Base-by-base conservation (phyloP, 1,284 basidiomycete genomes). In the Cryptococcus sp. region DNA sequence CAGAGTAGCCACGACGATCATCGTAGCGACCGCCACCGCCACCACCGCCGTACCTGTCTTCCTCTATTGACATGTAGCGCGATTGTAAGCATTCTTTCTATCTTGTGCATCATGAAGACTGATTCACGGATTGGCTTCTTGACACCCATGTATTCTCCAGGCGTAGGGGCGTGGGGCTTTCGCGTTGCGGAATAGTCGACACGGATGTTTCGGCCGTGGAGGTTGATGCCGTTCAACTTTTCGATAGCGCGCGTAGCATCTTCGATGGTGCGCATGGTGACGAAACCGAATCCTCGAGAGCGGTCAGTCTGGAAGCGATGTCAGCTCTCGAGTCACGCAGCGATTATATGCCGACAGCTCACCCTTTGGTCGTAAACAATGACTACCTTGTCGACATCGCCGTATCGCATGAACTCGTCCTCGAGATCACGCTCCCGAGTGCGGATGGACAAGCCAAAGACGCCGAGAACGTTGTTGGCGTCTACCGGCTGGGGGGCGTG, bases 291-390 rank as follows among this genome's bases (percentile, higher is more conserved):
- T 10, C 93, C 96, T 66, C 95, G 90, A 55, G 94, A 98, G 59
- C 96, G 88, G 74, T 93, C 93, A 49, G 92, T 91, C 90, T 94
- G 78, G 51, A 62, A 22, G 25, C 3, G 47, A n/a, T 47, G 20
- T 54, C 22, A 54, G 47, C 45, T 27, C 35, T n/a, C 5, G 23
- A 3, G 17, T 22, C 3, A 41, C 11, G 15, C 1, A 15, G 13
- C 11, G 2, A 10, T 17, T n/a, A 1, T 27, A 25, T 25, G 23
- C 7, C 15, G 15, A 23, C 13, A 47, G 75, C 91, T 74, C 74
- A 96, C 93, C 73, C 94, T 83, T 78, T 97, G 93, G 80, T 99
- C 95, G 76, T 98, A 98, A n/a, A 99, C 96, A 67, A 99, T 93
- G 53, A 90, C 90, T 40, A 94, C 93, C 80, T 98, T 98, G 72